phyloP scores from a whole-genome alignment of 495 filamentous ascomycete species.

The Lichina pygmaea region DNA sequence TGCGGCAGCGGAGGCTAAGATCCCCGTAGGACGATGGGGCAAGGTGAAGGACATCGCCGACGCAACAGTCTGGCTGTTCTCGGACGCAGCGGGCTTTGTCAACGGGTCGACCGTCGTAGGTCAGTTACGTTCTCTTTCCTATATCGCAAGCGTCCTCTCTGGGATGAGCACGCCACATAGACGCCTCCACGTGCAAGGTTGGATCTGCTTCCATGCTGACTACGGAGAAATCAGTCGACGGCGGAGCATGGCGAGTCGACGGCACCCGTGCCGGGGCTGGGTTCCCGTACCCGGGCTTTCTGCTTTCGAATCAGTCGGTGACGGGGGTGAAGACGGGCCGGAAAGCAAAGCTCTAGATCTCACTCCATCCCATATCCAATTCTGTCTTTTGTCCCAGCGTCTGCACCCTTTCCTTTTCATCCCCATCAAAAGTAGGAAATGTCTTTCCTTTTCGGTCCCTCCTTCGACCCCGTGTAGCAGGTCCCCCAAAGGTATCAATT shows the following conservation, averaged over 20 bases:
- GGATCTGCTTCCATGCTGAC: neutral
- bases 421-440: no score
- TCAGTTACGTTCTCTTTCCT: constrained; percentile 3
- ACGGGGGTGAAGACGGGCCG: constrained; percentile 30
- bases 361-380: no score
- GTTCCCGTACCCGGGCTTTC: constrained; percentile 33
- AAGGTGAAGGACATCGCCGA: constrained; percentile 72
- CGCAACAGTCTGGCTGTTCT: constrained; percentile 69
- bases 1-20: constrained; percentile 9
- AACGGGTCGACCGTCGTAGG: constrained; percentile 51
- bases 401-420: no score
- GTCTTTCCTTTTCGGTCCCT: no score
- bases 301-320: constrained; percentile 26
- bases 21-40: constrained; percentile 54
- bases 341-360: constrained; percentile 30
- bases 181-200: constrained; percentile 1
- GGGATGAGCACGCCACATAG: neutral
- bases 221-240: constrained; percentile 27
- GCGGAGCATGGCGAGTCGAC: constrained; percentile 37
- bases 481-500: no score
- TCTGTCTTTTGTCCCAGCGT: no score
- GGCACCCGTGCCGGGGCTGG: constrained; percentile 9
- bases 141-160: neutral
- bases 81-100: constrained; percentile 59
- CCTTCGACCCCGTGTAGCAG: no score